Percentiles rank a stretch among this genome's conserved stretches.
Conservation (phyloP, 495 filamentous ascomycete genomes). For the Penicillium flavigenum region DNA sequence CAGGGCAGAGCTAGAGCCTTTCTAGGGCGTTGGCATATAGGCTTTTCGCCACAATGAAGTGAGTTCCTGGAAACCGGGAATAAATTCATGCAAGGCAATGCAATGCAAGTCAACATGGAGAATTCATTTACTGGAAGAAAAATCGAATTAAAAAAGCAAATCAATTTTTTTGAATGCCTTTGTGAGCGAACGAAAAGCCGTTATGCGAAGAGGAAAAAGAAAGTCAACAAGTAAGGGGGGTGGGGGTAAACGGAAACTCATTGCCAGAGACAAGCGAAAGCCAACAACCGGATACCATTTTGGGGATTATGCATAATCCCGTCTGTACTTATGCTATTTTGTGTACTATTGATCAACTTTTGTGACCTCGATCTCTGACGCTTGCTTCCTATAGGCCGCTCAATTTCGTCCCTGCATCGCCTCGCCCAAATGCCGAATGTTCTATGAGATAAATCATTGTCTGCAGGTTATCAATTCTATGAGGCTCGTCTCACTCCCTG, state of each 20-base stretch:
- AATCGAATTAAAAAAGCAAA: background rate
- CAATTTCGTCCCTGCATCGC: slow-evolving; percentile 5
- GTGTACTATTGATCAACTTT: slow-evolving; percentile 10
- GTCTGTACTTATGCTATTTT: background rate
- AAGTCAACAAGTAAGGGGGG: slow-evolving; percentile 4
- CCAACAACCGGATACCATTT: slow-evolving; percentile 1
- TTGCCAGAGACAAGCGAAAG: background rate
- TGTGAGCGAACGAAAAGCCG: background rate
- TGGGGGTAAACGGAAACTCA: slow-evolving; percentile 4
- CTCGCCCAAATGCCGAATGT: slow-evolving; percentile 3
- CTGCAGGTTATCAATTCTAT: slow-evolving; percentile 1
- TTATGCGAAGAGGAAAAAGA: slow-evolving; percentile 16
- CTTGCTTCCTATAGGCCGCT: slow-evolving; percentile 4
- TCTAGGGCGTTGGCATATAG: slow-evolving; percentile 16
- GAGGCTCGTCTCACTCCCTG: background rate
- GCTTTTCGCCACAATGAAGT: slow-evolving; percentile 16
- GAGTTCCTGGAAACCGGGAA: slow-evolving; percentile 24
- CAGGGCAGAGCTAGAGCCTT: background rate
- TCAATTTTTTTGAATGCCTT: background rate
- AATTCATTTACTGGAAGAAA: slow-evolving; percentile 1
- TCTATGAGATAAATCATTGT: slow-evolving; percentile 9
- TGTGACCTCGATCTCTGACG: background rate
- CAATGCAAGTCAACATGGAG: slow-evolving; percentile 27
- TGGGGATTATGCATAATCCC: slow-evolving; percentile 1
- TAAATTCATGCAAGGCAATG: slow-evolving; percentile 26